Evolutionary conservation across 768 basidiomycete genomes (phyloP).

Genomic region (Lactarius sanguifluus): DNA sequence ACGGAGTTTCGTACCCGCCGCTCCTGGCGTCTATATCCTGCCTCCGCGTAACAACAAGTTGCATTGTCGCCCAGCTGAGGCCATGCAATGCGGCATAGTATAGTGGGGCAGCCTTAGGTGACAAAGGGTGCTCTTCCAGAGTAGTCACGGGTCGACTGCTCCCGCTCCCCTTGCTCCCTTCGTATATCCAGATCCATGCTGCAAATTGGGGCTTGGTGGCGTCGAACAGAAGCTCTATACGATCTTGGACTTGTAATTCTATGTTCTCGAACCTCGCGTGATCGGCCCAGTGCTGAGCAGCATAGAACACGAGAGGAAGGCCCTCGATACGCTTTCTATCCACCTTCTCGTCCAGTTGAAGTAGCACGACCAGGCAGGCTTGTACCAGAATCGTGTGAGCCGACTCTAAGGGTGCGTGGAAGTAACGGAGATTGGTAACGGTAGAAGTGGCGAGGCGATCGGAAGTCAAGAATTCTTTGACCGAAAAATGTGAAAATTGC

Average conservation of each 20-base stretch:
- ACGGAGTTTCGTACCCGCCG: not conserved
- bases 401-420: not conserved
- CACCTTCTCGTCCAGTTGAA: not conserved
- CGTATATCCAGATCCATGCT: not conserved
- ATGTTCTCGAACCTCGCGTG: not conserved
- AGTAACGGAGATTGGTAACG: not conserved
- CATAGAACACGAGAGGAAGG: not conserved
- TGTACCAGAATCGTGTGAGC: constrained; percentile 2
- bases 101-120: not conserved
- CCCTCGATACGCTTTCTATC: not conserved
- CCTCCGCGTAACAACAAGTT: not conserved
- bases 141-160: fast-evolving
- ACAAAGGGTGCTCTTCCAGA: not conserved
- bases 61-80: not conserved
- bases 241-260: not conserved
- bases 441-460: not conserved
- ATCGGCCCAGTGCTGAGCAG: not conserved
- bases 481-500: constrained; percentile 9
- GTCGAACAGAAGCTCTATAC: not conserved
- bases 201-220: not conserved
- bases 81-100: constrained; percentile 1
- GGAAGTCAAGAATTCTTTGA: constrained; percentile 17
- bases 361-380: not conserved
- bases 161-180: not conserved
- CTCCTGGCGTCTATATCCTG: not conserved